Evolutionary conservation across 1,284 basidiomycete species (phyloP), one percentile per base, ranked within the genome.

Genomic region (Trichosporon sp.): DNA sequence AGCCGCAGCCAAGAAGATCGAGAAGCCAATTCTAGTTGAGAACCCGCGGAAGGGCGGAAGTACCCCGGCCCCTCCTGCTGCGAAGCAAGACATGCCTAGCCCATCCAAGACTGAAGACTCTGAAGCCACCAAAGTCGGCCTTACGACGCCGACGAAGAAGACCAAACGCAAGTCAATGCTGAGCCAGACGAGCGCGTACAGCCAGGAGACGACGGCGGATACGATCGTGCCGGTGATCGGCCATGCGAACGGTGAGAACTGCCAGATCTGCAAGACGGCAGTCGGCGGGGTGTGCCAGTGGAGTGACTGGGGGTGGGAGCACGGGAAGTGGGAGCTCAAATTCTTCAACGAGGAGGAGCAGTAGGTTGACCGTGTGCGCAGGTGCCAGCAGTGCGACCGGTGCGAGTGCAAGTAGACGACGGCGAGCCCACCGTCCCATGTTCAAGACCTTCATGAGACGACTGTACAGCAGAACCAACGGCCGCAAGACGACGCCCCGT

Each of bases 271-370:
- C 59, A 63, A 63, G 59, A 63, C 59, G 31, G 59, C 59, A n/a
- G 59, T 63, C 7, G 59, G 59, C 59, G 59, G 59, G 10, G 59
- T 63, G 32, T 63, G 59, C 16, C 59, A 63, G 59, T 63, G 59
- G 59, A 63, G 43, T n/a, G 46, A 37, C 46, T 67, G 46, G 51
- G 48, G 46, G 8, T 66, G 65, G 65, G 65, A 66, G 38, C 46
- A 51, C 38, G 65, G 46, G 37, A 51, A 19, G 19, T 43, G 46
- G 65, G 46, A 66, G 46, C 26, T n/a, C 14, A 21, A 51, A n/a
- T 66, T 67, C 7, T 19, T 46, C 2, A 54, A 67, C 31, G 46
- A 35, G 10, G 65, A 66, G 43, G 16, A n/a, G 14, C 40, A 46
- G 43, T 2, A 40, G 16, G 16, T 65, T 65, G 21, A 65, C 35